Base-by-base conservation (phyloP, 1,284 basidiomycete genomes). In the Sphaerobolus stellatus region DNA sequence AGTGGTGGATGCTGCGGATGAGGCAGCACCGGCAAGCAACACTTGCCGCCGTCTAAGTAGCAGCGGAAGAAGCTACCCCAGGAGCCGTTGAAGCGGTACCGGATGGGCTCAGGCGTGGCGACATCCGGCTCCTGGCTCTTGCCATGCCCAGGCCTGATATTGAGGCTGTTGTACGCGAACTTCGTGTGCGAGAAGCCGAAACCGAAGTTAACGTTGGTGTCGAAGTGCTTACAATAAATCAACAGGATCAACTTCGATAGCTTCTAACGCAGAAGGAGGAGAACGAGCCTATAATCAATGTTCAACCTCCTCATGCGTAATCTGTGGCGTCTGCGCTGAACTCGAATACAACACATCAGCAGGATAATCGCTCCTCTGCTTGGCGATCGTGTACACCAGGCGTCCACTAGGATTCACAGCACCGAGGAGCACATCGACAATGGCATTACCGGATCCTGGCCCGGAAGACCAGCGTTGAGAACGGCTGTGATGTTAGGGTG, bases 371-470 rank as follows among this genome's bases (percentile, higher is more conserved):
- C 69, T 65, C 1, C 71, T 58, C 20, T 74, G 68, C 73, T 85
- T 87, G 48, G 88, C 90, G 63, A 92, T 92, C 2, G 90, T 91
- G 70, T 91, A 92, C 1, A 91, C 88, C 30, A 94, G 72, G 31
- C 85, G 79, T 5, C 83, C 92, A 20, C 82, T 83, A 0, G 92
- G 91, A 67, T 88, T 92, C 66, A 79, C 82, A 16, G 70, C 74
- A 5, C 85, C 87, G 61, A 83, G 91, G 1, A 91, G 72, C 9
- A 91, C 78, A 63, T 92, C 89, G 1, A 81, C 78, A 25, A 94
- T 74, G 1, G 85, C 72, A 66, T 90, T 90, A 1, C 92, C 92
- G 1, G 81, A 79, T 71, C 94, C 62, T 87, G 81, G 13, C 92
- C 92, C 11, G 83, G 80, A 2, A 84, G 62, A 9, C 83, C 80